These are phyloP conservation scores for Pogostemon cablin DNA, from an alignment of 257 asterid species.

Conservation along the genomic window DNA sequence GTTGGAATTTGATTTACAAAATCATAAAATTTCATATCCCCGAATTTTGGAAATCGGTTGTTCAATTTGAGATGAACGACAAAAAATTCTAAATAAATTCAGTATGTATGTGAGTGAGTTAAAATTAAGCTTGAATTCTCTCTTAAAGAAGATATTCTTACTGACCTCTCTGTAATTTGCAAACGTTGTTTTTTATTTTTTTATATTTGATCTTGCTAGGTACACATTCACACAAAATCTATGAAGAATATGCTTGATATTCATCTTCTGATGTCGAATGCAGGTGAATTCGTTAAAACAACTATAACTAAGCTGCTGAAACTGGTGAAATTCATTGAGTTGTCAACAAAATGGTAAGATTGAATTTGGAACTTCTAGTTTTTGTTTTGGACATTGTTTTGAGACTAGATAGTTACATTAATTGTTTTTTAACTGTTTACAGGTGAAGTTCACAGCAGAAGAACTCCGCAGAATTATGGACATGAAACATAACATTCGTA, in stretches of 20 bases:
- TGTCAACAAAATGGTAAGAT: conserved; percentile 32
- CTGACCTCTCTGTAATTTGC: neutral
- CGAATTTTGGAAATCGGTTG: no score
- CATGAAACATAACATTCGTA: conserved; percentile 52
- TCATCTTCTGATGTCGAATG: conserved; percentile 32
- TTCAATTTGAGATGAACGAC: no score
- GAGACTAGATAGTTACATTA: neutral
- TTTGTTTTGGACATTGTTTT: no score
- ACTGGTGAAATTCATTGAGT: no score
- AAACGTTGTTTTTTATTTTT: neutral
- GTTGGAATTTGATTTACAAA: no score
- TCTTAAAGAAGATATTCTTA: neutral
- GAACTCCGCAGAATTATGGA: conserved; percentile 59
- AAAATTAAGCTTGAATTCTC: no score
- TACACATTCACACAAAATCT: no score
- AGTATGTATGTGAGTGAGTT: no score
- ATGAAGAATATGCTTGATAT: neutral
- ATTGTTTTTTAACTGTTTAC: neutral
- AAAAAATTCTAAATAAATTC: no score
- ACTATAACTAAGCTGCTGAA: neutral
- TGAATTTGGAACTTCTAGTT: no score
- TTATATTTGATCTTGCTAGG: neutral
- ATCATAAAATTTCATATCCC: no score
- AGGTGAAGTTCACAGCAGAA: conserved; percentile 44
- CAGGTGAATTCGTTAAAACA: conserved; percentile 26